Conservation (phyloP, 2,329 filamentous ascomycete species). For the Nothomitra cinnamomea region DNA sequence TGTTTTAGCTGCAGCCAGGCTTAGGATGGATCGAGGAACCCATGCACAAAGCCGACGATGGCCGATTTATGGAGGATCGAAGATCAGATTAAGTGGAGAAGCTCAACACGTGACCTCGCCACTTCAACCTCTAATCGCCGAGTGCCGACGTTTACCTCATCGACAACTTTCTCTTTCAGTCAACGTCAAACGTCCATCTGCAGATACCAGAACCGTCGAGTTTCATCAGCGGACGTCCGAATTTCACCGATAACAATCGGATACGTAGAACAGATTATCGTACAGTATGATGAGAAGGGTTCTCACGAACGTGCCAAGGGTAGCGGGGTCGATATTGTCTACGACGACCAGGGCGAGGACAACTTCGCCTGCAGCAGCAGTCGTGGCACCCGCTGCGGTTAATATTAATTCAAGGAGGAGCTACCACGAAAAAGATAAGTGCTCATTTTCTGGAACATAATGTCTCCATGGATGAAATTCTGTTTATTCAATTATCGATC, state of each 20-base stretch:
- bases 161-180: not conserved
- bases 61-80: not conserved
- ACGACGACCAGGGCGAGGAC: slow-evolving; percentile 5
- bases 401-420: slow-evolving; percentile 4
- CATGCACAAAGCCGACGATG: not conserved
- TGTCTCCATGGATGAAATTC: slow-evolving; percentile 2
- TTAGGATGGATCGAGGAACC: not conserved
- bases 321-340: slow-evolving; percentile 2
- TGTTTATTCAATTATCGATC: not conserved
- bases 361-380: slow-evolving; percentile 6
- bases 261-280: no score
- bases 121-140: not conserved
- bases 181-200: not conserved
- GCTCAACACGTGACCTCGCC: not conserved
- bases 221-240: no score
- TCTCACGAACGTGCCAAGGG: slow-evolving; percentile 4
- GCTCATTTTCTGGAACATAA: not conserved
- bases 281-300: slow-evolving; percentile 8
- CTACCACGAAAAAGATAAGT: slow-evolving; percentile 19
- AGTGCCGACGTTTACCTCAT: slow-evolving; percentile 1
- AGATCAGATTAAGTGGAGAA: not conserved
- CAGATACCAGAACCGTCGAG: no score
- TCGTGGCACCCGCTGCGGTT: not conserved
- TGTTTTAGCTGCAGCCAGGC: no score
- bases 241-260: not conserved